phyloP scores from a whole-genome alignment of 495 filamentous ascomycete species.

The Neurospora tetraspora region DNA sequence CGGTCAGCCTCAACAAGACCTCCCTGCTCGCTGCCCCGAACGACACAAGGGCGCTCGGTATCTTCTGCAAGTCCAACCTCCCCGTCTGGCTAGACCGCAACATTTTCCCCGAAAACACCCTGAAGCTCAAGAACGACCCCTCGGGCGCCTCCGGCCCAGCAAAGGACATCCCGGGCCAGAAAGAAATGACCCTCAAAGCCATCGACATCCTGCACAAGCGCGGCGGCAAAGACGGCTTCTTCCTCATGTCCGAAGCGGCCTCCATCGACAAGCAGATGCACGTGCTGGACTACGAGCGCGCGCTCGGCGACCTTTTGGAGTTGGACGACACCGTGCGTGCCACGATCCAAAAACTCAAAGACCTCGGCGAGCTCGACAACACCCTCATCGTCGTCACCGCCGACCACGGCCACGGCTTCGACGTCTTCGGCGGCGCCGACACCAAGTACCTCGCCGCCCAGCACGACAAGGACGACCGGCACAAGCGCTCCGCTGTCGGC shows the following conservation, averaged over 20 bases:
- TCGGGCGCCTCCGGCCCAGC: constrained; percentile 47
- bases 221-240: constrained; percentile 55
- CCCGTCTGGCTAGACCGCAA: constrained; percentile 67
- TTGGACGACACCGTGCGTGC: constrained; percentile 64
- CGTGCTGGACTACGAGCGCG: constrained; percentile 62
- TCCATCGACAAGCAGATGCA: constrained; percentile 79
- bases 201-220: constrained; percentile 58
- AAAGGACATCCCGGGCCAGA: constrained; percentile 58
- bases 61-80: constrained; percentile 57
- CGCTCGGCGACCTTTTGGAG: constrained; percentile 65
- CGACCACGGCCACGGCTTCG: constrained; percentile 72
- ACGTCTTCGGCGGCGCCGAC: constrained; percentile 38
- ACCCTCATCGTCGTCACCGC: constrained; percentile 64
- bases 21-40: constrained; percentile 41
- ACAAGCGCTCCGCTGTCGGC: constrained; percentile 58
- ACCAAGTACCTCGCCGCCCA: constrained; percentile 52
- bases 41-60: constrained; percentile 50
- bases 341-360: constrained; percentile 51
- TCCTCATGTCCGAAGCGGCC: constrained; percentile 68
- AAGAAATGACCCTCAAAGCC: constrained; percentile 75
- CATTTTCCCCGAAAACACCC: constrained; percentile 54
- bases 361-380: constrained; percentile 46
- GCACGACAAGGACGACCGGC: constrained; percentile 37
- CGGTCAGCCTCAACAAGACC: constrained; percentile 56
- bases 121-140: constrained; percentile 49